A percentile compares a stretch with the other conserved stretches of the same genome.
Evolutionary conservation across 805 yeast species (phyloP).

Genomic region (Cyberlindnera mycetangii): DNA sequence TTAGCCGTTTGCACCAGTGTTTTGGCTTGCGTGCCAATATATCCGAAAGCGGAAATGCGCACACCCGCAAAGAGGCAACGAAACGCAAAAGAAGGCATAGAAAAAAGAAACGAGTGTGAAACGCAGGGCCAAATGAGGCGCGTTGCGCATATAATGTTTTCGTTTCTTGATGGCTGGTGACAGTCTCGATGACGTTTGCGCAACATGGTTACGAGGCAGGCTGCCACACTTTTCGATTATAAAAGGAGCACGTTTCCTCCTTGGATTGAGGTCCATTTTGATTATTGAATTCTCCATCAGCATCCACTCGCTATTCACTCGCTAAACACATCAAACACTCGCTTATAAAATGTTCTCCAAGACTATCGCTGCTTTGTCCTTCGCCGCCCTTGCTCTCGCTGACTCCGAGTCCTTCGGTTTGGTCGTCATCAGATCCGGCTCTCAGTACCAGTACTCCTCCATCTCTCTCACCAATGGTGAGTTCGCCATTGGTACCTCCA

Average conservation of each 20-base stretch:
- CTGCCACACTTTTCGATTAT: not conserved
- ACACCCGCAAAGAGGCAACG: not conserved
- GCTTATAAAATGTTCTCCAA: constrained; percentile 25
- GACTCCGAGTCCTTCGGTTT: constrained; percentile 37
- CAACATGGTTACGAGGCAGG: no score
- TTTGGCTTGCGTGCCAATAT: no score
- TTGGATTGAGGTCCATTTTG: not conserved
- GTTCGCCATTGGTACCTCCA: constrained; percentile 17
- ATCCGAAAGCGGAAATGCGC: not conserved
- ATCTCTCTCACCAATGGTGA: constrained; percentile 22
- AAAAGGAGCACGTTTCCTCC: not conserved
- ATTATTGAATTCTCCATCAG: not conserved
- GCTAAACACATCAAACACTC: constrained; percentile 7
- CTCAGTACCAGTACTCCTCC: constrained; percentile 32
- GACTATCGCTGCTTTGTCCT: constrained; percentile 28
- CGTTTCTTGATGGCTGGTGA: not conserved
- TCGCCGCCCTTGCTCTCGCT: constrained; percentile 31
- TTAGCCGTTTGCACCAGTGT: no score
- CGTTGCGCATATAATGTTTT: not conserved
- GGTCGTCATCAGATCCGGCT: constrained; percentile 35
- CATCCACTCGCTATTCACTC: constrained; percentile 5
- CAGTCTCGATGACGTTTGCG: not conserved
- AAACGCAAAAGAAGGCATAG: no score
- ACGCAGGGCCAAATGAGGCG: not conserved
- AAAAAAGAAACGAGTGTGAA: no score